phyloP scores from a whole-genome alignment of 805 yeast genomes.

The Cyberlindnera subsufficiens region DNA sequence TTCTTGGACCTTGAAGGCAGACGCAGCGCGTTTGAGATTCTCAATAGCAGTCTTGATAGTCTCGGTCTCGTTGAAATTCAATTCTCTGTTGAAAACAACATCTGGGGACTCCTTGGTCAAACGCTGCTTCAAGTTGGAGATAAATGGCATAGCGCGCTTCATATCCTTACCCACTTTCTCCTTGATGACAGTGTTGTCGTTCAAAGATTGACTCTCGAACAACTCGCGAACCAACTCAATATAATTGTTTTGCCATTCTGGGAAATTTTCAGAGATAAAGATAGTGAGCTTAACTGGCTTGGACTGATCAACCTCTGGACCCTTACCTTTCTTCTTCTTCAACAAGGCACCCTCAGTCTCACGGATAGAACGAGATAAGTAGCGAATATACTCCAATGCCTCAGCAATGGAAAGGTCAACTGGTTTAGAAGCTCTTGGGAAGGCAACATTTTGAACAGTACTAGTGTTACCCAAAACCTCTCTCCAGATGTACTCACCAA shows the following conservation, averaged over 20 bases:
- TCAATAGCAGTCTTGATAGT: constrained; percentile 51
- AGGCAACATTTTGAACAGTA: constrained; percentile 66
- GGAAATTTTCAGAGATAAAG: constrained; percentile 76
- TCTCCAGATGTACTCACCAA: constrained; percentile 83
- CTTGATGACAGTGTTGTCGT: constrained; percentile 60
- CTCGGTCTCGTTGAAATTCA: constrained; percentile 73
- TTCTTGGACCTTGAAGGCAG: constrained; percentile 47
- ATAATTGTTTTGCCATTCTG: constrained; percentile 86
- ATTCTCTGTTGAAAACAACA: constrained; percentile 83
- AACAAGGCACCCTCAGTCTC: constrained; percentile 85
- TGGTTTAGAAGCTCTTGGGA: constrained; percentile 75
- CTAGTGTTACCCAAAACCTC: constrained; percentile 65
- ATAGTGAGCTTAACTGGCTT: constrained; percentile 71
- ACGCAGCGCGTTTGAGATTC: constrained; percentile 59
- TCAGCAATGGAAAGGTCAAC: constrained; percentile 56
- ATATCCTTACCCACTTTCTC: constrained; percentile 77
- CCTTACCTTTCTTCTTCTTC: constrained; percentile 74
- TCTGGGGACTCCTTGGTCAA: constrained; percentile 63
- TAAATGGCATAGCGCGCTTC: constrained; percentile 98
- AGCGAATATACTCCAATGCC: constrained; percentile 75
- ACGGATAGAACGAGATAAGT: constrained; percentile 76
- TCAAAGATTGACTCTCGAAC: constrained; percentile 56
- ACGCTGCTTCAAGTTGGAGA: constrained; percentile 78
- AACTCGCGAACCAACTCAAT: constrained; percentile 74
- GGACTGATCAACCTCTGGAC: constrained; percentile 65